Evolutionary conservation across 2,329 filamentous ascomycete genomes (phyloP).

Genomic region (Sporothrix sp.): DNA sequence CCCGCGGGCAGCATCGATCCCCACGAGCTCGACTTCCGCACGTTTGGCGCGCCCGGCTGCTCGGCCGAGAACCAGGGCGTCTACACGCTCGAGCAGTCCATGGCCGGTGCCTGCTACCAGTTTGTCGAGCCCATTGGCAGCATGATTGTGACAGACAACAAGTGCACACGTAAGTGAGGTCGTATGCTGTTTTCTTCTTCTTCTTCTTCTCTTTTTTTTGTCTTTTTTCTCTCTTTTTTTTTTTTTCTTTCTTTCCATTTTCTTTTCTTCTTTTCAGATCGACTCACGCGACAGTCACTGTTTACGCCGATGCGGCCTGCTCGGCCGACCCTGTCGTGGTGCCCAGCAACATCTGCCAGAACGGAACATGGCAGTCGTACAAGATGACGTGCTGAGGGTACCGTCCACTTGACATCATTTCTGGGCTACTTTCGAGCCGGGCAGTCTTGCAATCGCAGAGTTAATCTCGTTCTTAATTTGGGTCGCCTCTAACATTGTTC

Average conservation of each 20-base stretch:
- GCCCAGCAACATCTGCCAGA: constrained; percentile 5
- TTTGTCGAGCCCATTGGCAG: constrained; percentile 14
- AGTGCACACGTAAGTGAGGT: constrained; percentile 15
- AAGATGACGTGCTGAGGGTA: constrained; percentile 14
- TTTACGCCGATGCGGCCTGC: constrained; percentile 13
- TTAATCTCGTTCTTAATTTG: no score
- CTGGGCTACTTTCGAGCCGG: no score
- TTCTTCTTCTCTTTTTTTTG: no score
- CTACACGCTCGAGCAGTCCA: constrained; percentile 14
- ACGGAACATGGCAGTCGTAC: constrained; percentile 16
- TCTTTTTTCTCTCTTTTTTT: no score
- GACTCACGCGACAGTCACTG: constrained; percentile 6
- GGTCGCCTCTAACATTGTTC: no score
- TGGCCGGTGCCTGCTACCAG: constrained; percentile 6
- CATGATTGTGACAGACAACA: constrained; percentile 3
- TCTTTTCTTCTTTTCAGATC: no score
- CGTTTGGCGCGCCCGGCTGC: constrained; percentile 16
- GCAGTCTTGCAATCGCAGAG: no score
- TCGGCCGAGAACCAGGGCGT: constrained; percentile 17
- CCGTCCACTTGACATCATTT: no score
- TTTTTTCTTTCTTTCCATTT: no score
- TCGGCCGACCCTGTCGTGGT: neutral
- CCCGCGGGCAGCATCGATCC: constrained; percentile 8
- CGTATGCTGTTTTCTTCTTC: no score
- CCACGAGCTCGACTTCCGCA: constrained; percentile 17